Base-by-base conservation (phyloP, 768 basidiomycete species). In the Tulasnella calospora region DNA sequence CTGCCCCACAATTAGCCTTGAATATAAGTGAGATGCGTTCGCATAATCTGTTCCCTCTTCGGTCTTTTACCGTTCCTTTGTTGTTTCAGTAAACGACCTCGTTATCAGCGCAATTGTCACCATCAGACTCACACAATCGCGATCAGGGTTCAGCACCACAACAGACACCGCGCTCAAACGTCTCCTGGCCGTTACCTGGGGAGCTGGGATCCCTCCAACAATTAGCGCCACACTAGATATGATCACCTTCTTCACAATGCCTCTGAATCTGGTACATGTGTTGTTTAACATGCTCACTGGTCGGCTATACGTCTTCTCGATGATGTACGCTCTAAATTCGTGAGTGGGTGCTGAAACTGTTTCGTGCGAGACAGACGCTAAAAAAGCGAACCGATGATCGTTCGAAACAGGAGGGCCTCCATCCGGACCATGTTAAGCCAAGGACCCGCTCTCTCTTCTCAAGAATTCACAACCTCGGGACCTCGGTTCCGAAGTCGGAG, bases 281-380 rank as follows among this genome's bases (percentile, higher is more conserved):
- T 17, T 75, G 15, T 75, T 75, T 46, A 75, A 75, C 35, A 75
- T 75, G 74, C 74, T 75, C 47, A 75, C 74, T 47, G 38, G 38
- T 9, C 6, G 74, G 30, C 74, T 75, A 0, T 75, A 75, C 74
- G 74, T 75, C 8, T 75, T 75, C 47, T 75, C 74, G 46, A 36
- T 75, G 74, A 51, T 75, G 74, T 75, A 75, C 33, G 55, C 74
- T 30, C 46, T 75, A 21, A 75, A 75, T 23, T 75, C 74, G 74
- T 75, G 44, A 75, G 74, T 72, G 13, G 13, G 23, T 15, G 19
- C 7, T 35, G 15, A 23, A 23, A 10, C 19, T 10, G 38, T 15
- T n/a, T 0, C 27, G 36, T 0, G 38, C 6, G n/a, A 30, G 33
- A 30, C 7, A 67, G 27, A 17, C 61, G 13, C 61, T 33, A 27